A percentile compares a stretch with the other conserved stretches of the same genome.
Evolutionary conservation across 768 basidiomycete species (phyloP).

Genomic region (Auriscalpium vulgare): DNA sequence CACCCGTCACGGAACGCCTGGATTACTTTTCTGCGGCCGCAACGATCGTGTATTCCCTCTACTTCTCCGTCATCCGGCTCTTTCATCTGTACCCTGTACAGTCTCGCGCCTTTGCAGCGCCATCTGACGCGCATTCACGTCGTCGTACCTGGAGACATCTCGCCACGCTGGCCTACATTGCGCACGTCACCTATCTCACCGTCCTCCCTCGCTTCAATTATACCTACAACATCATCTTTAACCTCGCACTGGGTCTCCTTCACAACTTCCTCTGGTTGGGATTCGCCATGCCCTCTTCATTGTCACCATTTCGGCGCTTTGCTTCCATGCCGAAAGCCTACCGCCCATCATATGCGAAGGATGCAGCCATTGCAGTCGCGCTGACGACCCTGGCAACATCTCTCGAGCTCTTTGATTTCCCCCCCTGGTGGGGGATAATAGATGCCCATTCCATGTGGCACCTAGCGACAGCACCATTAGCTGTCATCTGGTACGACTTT

Average conservation of each 20-base stretch:
- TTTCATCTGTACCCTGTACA: conserved; percentile 59
- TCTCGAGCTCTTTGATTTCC: conserved; percentile 89
- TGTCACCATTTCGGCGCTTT: conserved; percentile 46
- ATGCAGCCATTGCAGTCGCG: conserved; percentile 52
- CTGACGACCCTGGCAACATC: conserved; percentile 67
- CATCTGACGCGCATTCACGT: conserved; percentile 7
- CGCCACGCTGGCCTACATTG: conserved; percentile 49
- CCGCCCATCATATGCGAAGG: conserved; percentile 45
- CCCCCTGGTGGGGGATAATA: conserved; percentile 63
- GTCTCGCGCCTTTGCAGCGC: conserved; percentile 11
- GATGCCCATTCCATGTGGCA: conserved; percentile 97
- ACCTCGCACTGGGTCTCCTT: conserved; percentile 60
- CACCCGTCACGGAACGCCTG: conserved; percentile 74
- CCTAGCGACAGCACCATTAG: conserved; percentile 70
- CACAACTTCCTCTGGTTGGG: conserved; percentile 81
- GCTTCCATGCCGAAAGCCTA: conserved; percentile 47
- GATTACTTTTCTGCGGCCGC: conserved; percentile 95
- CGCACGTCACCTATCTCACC: conserved; percentile 74
- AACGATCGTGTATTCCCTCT: conserved; percentile 76
- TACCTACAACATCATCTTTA: conserved; percentile 86
- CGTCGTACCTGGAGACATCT: conserved; percentile 36
- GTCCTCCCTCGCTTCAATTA: conserved; percentile 82
- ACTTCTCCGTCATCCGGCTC: conserved; percentile 67
- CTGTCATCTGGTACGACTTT: conserved; percentile 81
- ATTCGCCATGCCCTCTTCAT: conserved; percentile 51